Percentiles rank a stretch among this genome's conserved stretches.
Conservation (phyloP, 2,329 filamentous ascomycete species). For the Xenosphaeropsis pyriputrescens region DNA sequence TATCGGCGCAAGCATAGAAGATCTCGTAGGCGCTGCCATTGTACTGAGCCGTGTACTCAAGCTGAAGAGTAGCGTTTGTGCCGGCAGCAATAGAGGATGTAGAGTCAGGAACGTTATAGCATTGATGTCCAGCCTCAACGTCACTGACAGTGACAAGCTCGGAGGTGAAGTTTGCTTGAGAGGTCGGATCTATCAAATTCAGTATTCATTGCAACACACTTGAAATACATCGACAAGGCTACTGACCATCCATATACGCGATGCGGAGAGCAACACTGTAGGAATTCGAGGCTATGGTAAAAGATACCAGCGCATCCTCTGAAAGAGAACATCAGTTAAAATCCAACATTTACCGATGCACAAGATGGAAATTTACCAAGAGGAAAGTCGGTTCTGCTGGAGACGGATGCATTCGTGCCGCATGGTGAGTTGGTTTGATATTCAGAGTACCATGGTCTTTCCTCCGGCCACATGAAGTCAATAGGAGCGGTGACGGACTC, state of each 20-base stretch:
- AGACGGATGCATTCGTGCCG: neutral
- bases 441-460: neutral
- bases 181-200: too few species aligned
- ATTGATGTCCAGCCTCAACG: constrained; percentile 29
- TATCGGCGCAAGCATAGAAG: constrained; percentile 34
- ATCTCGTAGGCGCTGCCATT: constrained; percentile 26
- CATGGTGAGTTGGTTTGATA: neutral
- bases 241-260: constrained; percentile 32
- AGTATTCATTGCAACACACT: too few species aligned
- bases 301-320: constrained; percentile 38
- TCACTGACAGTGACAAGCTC: constrained; percentile 20
- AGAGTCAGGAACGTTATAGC: constrained; percentile 22
- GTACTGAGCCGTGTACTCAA: constrained; percentile 30
- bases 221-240: too few species aligned
- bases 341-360: neutral
- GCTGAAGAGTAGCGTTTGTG: constrained; percentile 31
- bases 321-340: neutral
- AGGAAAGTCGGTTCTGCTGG: neutral
- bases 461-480: neutral
- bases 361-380: neutral
- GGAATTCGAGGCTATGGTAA: constrained; percentile 41
- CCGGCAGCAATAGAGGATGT: constrained; percentile 22
- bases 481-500: neutral
- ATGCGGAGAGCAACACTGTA: constrained; percentile 37
- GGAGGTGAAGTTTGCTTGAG: constrained; percentile 21